These are phyloP conservation scores for Solanum hybrid DNA, from an alignment of 305 asterid species.

Conservation along the genomic window DNA sequence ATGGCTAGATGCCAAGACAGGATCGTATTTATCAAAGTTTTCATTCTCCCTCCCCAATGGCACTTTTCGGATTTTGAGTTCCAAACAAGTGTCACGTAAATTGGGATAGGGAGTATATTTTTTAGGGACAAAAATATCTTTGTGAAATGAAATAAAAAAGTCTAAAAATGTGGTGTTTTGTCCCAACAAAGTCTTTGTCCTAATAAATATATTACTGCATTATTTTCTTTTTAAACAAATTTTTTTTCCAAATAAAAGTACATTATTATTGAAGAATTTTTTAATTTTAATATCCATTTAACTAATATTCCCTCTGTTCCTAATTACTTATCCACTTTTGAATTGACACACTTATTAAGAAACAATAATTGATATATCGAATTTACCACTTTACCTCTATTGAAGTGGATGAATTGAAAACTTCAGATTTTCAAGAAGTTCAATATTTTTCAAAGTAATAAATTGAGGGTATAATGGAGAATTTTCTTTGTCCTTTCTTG, in stretches of 20 bases:
- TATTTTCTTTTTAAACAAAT: neutral
- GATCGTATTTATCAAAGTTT: neutral
- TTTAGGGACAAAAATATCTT: neutral
- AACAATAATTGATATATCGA: no score
- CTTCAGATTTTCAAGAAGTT: no score
- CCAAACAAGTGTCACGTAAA: neutral
- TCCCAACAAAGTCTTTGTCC: neutral
- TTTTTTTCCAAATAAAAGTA: neutral
- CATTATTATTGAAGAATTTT: neutral
- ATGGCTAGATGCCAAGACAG: neutral
- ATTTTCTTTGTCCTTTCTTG: no score
- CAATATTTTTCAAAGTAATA: no score
- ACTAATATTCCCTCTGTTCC: accelerated
- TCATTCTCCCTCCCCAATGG: neutral
- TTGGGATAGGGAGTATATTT: no score
- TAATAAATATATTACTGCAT: neutral
- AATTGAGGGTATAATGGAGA: no score
- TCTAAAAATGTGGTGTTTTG: neutral
- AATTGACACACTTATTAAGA: no score
- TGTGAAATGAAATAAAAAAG: neutral
- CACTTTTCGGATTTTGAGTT: neutral
- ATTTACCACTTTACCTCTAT: no score
- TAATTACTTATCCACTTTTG: no score
- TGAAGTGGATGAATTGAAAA: no score
- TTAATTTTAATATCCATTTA: no score